Evolutionary conservation across 805 yeast species (phyloP).

Genomic region (Starmerella tilneyi): DNA sequence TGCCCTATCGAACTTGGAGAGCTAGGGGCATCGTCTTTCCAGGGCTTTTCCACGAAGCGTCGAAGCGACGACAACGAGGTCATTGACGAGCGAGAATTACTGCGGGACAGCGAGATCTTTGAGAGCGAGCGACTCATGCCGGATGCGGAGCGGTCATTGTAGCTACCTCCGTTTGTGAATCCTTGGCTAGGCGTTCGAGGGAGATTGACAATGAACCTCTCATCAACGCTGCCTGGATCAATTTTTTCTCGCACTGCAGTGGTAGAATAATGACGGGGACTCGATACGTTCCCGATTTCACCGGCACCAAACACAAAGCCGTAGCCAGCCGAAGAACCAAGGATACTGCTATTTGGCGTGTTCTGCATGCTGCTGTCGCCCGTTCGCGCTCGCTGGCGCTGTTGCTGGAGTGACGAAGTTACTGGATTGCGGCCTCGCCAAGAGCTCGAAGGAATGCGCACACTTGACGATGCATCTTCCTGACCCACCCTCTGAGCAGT

Average conservation of each 20-base stretch:
- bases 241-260: slow-evolving; percentile 19
- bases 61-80: slow-evolving; percentile 35
- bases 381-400: slow-evolving; percentile 28
- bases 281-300: slow-evolving; percentile 27
- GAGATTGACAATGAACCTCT: slow-evolving; percentile 73
- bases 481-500: neutral
- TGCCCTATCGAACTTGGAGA: slow-evolving; percentile 13
- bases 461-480: slow-evolving; percentile 10
- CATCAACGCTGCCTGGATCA: slow-evolving; percentile 42
- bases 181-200: slow-evolving; percentile 42
- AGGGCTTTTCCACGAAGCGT: slow-evolving; percentile 39
- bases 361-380: slow-evolving; percentile 33
- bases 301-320: slow-evolving; percentile 28
- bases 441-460: slow-evolving; percentile 18
- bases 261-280: slow-evolving; percentile 26
- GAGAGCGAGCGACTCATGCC: slow-evolving; percentile 23
- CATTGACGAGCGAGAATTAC: slow-evolving; percentile 32
- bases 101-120: slow-evolving; percentile 19
- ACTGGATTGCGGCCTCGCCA: slow-evolving; percentile 17
- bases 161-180: slow-evolving; percentile 6
- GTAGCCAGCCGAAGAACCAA: slow-evolving; percentile 21
- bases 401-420: slow-evolving; percentile 20
- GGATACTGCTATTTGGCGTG: slow-evolving; percentile 18
- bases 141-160: slow-evolving; percentile 21
- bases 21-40: slow-evolving; percentile 26